Evolutionary conservation across 2,329 filamentous ascomycete species (phyloP), one percentile per base, ranked within the genome.

Genomic region (Rhynchosporium graminicola): DNA sequence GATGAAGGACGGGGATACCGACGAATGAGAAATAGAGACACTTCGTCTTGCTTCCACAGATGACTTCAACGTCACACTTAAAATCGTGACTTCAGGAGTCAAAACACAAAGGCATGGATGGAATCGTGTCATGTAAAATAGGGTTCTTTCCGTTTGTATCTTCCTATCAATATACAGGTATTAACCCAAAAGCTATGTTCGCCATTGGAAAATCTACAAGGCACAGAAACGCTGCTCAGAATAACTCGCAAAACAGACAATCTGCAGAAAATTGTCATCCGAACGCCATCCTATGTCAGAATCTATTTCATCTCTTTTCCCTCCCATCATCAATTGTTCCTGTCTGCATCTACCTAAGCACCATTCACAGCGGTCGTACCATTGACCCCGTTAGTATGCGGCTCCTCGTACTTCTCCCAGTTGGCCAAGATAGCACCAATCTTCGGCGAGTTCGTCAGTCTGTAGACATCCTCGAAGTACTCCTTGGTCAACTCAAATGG

Each of bases 391-490:
- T 72, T 72, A 2, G 67, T 66, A 8, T 57, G 57, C 28, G 69
- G 66, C 45, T 74, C 70, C 60, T 75, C 69, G 61, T 75, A 75
- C 55, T 73, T 75, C 13, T 74, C 72, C 74, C 74, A 75, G 56
- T 75, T 75, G 3, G 73, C 72, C 51, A 75, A 59, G 2, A 75
- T 70, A 5, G 71, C 69, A 10, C 69, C 72, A 61, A 75, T 75
- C 68, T 71, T 74, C 4, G 74, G 74, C 20, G 67, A 70, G 80
- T 96, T 97, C 60, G 95, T 99, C 75, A 99, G 80, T 72, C 87
- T 87, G 80, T 98, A 98, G 57, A 99, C 96, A 74, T 98, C 95
- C 83, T 99, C 94, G 79, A 99, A 99, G 81, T 99, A 99, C 80
- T 98, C 95, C 84, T 93, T 96, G 60, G 92, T 96, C 69, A 99